These are phyloP conservation scores for Nemania serpens DNA, from an alignment of 2,329 filamentous ascomycete species.

Conservation along the genomic window DNA sequence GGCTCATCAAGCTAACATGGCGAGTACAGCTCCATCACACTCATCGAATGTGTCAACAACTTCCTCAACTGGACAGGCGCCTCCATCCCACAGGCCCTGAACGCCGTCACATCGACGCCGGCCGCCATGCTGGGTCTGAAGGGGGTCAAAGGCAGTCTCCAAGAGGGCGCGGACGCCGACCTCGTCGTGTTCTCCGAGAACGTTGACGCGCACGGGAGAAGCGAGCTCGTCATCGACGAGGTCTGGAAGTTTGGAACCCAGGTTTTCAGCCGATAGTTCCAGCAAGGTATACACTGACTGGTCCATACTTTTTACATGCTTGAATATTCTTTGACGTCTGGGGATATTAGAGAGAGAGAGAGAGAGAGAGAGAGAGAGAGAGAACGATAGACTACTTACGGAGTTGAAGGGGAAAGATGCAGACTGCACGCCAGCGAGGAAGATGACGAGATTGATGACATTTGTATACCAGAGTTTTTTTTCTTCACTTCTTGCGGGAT, in stretches of 20 bases:
- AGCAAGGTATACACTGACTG: conserved; percentile 22
- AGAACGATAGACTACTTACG: conserved; percentile 6
- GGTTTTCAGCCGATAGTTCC: conserved; percentile 45
- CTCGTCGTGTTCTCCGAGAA: conserved; percentile 69
- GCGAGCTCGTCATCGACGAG: conserved; percentile 68
- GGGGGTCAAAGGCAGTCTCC: conserved; percentile 67
- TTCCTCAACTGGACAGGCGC: conserved; percentile 76
- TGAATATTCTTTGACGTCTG: no score
- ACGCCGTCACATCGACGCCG: conserved; percentile 75
- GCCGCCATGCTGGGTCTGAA: conserved; percentile 75
- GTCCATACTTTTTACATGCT: no score
- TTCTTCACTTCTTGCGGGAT: not conserved
- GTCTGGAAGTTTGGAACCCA: conserved; percentile 78
- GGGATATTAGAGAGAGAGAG: no score
- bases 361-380: no score
- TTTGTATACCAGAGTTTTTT: conserved; percentile 12
- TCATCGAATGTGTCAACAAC: conserved; percentile 84
- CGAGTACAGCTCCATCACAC: conserved; percentile 63
- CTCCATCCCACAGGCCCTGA: conserved; percentile 69
- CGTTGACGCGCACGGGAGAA: conserved; percentile 46
- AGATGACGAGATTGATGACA: conserved; percentile 8
- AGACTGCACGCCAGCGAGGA: conserved; percentile 5
- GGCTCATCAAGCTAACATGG: not conserved
- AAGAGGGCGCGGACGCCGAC: conserved; percentile 68
- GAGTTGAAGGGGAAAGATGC: not conserved